Conservation (phyloP, 179 eudicot species). For the Heliamphora pulchella region DNA sequence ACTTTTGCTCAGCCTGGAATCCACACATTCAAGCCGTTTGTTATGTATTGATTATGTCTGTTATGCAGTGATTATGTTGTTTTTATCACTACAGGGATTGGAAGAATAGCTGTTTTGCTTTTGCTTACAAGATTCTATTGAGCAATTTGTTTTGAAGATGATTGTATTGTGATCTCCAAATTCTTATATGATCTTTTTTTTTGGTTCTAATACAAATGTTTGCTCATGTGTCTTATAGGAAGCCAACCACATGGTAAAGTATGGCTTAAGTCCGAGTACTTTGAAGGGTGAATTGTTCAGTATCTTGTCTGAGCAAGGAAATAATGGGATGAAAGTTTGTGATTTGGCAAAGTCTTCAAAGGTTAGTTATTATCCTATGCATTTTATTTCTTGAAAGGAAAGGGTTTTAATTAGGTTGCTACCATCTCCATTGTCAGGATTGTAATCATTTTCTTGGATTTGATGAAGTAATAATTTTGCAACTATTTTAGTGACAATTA, state of each 20-base stretch:
- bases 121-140: background rate
- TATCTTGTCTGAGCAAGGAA: conserved; percentile 59
- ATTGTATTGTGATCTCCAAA: background rate
- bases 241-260: conserved; percentile 49
- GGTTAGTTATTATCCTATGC: conserved; percentile 34
- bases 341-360: conserved; percentile 53
- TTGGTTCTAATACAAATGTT: conserved; percentile 11
- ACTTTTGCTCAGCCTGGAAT: too few species aligned
- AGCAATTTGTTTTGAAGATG: background rate
- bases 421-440: background rate
- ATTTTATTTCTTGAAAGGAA: background rate
- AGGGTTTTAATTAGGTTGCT: background rate
- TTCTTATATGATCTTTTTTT: background rate
- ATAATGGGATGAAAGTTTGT: conserved; percentile 53
- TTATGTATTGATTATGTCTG: background rate
- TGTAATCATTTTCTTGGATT: conserved; percentile 6
- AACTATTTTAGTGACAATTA: conserved; percentile 17
- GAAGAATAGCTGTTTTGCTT: background rate
- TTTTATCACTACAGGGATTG: background rate
- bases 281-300: conserved; percentile 80
- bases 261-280: conserved; percentile 62
- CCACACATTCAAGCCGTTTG: too few species aligned
- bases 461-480: background rate
- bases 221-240: conserved; percentile 36
- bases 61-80: background rate